Evolutionary conservation across 179 eudicot species (phyloP).

Genomic region (Beta macrorhiza): DNA sequence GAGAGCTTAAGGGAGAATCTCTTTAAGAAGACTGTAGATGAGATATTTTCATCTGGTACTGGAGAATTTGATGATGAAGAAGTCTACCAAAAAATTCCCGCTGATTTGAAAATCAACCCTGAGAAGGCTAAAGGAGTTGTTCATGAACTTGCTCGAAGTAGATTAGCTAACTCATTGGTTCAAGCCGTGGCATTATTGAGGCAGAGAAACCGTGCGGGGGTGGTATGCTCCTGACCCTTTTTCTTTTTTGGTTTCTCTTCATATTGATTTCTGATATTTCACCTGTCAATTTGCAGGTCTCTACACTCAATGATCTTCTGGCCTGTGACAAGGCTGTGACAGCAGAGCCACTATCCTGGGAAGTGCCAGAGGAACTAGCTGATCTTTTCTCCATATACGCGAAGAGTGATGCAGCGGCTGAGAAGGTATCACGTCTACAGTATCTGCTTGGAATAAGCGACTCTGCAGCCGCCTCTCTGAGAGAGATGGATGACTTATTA

Average conservation of each 20-base stretch:
- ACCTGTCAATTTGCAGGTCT: slow-evolving; percentile 45
- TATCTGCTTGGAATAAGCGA: slow-evolving; percentile 73
- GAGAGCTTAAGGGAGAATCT: slow-evolving; percentile 70
- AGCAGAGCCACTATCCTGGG: slow-evolving; percentile 81
- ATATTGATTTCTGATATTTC: slow-evolving; percentile 1
- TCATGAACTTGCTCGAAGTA: slow-evolving; percentile 69
- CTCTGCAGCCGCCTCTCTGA: slow-evolving; percentile 58
- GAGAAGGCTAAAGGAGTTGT: slow-evolving; percentile 70
- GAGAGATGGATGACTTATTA: slow-evolving; percentile 43
- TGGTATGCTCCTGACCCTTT: slow-evolving; percentile 50
- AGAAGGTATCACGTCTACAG: slow-evolving; percentile 64
- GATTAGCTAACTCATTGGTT: slow-evolving; percentile 65
- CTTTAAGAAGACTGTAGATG: slow-evolving; percentile 71
- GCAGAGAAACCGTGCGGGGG: slow-evolving; percentile 72
- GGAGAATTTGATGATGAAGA: slow-evolving; percentile 95
- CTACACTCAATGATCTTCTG: slow-evolving; percentile 73
- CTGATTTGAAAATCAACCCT: slow-evolving; percentile 63
- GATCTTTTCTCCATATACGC: slow-evolving; percentile 67
- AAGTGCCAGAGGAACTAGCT: slow-evolving; percentile 65
- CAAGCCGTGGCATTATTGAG: slow-evolving; percentile 83
- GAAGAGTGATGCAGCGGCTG: slow-evolving; percentile 57
- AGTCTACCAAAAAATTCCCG: slow-evolving; percentile 80
- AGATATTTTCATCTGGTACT: slow-evolving; percentile 85
- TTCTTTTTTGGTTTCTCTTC: not conserved
- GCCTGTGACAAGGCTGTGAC: slow-evolving; percentile 96